Evolutionary conservation across 2,329 filamentous ascomycete species (phyloP).

Genomic region (Didymella lethalis): DNA sequence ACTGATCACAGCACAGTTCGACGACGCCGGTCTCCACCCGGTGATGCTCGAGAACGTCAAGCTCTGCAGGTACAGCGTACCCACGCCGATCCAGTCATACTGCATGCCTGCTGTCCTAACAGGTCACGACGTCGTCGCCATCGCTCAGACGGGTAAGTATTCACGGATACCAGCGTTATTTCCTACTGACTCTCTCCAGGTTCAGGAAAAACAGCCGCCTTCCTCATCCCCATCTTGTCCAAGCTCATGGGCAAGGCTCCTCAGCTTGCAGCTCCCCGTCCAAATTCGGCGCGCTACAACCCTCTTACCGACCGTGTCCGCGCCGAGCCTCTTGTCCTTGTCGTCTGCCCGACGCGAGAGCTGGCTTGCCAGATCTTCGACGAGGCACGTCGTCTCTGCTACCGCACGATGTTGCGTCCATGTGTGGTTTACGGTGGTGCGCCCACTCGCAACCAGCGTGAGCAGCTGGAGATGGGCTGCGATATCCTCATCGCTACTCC

Average conservation of each 20-base stretch:
- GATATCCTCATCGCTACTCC: slow-evolving; percentile 89
- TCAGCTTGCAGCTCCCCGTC: slow-evolving; percentile 80
- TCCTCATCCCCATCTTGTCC: slow-evolving; percentile 86
- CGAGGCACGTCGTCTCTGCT: slow-evolving; percentile 90
- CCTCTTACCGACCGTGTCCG: slow-evolving; percentile 62
- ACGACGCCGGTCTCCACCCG: slow-evolving; percentile 83
- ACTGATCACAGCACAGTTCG: slow-evolving; percentile 60
- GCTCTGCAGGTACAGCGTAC: slow-evolving; percentile 72
- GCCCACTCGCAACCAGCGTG: slow-evolving; percentile 72
- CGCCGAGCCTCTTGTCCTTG: slow-evolving; percentile 86
- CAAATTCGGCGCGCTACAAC: slow-evolving; percentile 67
- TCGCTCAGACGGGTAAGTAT: slow-evolving; percentile 86
- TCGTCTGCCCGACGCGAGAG: slow-evolving; percentile 88
- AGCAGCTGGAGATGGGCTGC: slow-evolving; percentile 81
- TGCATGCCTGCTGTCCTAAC: slow-evolving; percentile 79
- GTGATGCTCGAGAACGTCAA: slow-evolving; percentile 79
- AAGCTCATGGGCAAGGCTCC: slow-evolving; percentile 96
- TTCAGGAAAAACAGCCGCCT: slow-evolving; percentile 95
- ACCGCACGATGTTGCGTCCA: slow-evolving; percentile 92
- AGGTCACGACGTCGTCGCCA: slow-evolving; percentile 83
- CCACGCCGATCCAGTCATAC: slow-evolving; percentile 89
- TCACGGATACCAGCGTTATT: background rate
- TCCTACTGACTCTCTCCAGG: slow-evolving; percentile 61
- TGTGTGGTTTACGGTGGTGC: slow-evolving; percentile 89
- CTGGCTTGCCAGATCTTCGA: slow-evolving; percentile 95